Base-by-base conservation (phyloP, 352 stramenopile genomes). In the Pythium brachiatum region DNA sequence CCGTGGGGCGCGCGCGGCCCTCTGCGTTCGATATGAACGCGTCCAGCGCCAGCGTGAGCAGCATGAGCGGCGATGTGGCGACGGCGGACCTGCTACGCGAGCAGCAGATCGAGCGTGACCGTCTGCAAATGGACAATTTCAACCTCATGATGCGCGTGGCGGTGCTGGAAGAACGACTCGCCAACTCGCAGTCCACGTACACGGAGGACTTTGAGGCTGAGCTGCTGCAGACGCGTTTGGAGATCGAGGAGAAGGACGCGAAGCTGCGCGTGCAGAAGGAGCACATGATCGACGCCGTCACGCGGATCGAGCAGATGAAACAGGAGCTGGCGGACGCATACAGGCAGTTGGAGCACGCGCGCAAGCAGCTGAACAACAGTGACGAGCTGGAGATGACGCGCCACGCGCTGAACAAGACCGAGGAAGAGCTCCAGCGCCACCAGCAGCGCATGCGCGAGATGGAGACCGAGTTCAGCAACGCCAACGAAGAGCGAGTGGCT, bases 131-230 rank as follows among this genome's bases (percentile, higher is more conserved):
- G 68, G 82, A 89, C 52, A 88, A 87, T 64, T 89, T 89, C 57
- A 90, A 90, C 70, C 78, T 89, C 66, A 76, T 76, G 64, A 62
- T 88, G 39, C 79, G 78, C 18, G 79, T 90, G 43, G 81, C 81
- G 31, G 77, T 78, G 38, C 67, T 90, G 1, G 81, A 94, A 56
- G 76, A 92, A 58, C 75, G 78, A n/a, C 66, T 94, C 51, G 56
- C 82, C 27, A 74, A 75, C 50, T 83, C 77, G 32, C 39, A 55
- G 46, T 48, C 61, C 32, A 70, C 79, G 51, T 68, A 78, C 48
- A 64, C 83, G n/a, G 78, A 89, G 48, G 79, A 89, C 60, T 81
- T 79, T 29, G 78, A 89, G 25, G 67, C 80, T 54, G 79, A 91
- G 60, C 57, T 91, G 53, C 60, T 81, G 18, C 76, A 88, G 50